Percentiles rank a stretch among this genome's conserved stretches.
Conservation (phyloP, 345 rosid genomes). For the Xanthoceras sorbifolium region DNA sequence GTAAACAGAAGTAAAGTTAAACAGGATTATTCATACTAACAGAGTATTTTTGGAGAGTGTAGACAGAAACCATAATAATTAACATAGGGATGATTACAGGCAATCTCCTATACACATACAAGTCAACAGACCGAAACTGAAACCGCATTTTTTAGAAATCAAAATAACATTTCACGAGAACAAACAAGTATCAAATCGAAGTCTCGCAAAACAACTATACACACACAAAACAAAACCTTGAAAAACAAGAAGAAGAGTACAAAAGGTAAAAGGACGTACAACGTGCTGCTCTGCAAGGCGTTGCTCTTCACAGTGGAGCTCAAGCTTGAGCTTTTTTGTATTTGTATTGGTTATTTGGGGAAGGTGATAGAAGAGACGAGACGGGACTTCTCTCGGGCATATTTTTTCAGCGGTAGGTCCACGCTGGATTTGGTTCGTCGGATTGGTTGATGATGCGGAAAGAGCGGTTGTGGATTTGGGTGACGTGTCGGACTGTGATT, state of each 20-base stretch:
- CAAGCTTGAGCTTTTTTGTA: not conserved
- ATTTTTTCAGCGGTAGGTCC: slow-evolving; percentile 32
- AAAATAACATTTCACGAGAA: too few relatives aligned
- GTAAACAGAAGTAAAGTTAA: not conserved
- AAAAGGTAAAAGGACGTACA: not conserved
- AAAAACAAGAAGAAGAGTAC: not conserved
- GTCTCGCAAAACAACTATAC: not conserved
- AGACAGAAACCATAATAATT: not conserved
- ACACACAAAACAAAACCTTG: not conserved
- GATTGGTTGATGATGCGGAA: slow-evolving; percentile 14
- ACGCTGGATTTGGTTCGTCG: slow-evolving; percentile 31
- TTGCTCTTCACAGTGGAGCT: not conserved
- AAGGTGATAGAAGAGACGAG: slow-evolving; percentile 26
- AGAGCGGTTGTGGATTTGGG: slow-evolving; percentile 12
- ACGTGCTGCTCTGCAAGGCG: not conserved
- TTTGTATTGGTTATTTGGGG: slow-evolving; percentile 23
- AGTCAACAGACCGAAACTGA: not conserved
- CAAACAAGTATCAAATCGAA: not conserved
- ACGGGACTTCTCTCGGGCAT: slow-evolving; percentile 27
- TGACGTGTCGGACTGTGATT: slow-evolving; percentile 4
- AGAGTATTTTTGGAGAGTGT: not conserved
- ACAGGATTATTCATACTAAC: not conserved
- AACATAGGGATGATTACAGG: not conserved
- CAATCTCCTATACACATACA: not conserved
- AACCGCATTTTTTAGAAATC: not conserved